Percentiles rank a stretch among this genome's conserved stretches.
phyloP scores from a whole-genome alignment of 495 filamentous ascomycete genomes.

The Hyaloscypha bicolor region DNA sequence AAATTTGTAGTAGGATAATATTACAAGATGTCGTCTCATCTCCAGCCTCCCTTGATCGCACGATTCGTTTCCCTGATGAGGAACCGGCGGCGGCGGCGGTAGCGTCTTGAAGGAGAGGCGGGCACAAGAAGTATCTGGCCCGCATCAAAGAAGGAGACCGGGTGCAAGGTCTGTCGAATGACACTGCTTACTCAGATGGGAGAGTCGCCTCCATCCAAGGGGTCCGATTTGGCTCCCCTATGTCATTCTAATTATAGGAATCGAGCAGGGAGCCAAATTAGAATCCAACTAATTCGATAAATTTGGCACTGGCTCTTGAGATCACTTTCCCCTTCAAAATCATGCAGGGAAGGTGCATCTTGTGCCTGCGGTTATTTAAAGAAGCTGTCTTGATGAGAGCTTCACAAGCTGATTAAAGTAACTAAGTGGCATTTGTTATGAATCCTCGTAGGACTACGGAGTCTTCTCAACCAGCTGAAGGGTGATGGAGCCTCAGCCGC shows the following conservation, averaged over 20 bases:
- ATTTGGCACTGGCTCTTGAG: slow-evolving; percentile 10
- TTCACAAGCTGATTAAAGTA: too few relatives aligned
- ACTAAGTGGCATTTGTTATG: too few relatives aligned
- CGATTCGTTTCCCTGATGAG: too few relatives aligned
- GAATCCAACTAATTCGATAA: slow-evolving; percentile 18
- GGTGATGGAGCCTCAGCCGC: too few relatives aligned
- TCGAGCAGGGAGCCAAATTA: slow-evolving; percentile 20
- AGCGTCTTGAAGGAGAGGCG: too few relatives aligned
- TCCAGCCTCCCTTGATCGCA: neutral
- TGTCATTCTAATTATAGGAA: slow-evolving; percentile 26
- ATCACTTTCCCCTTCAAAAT: slow-evolving; percentile 12
- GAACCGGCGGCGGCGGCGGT: too few relatives aligned
- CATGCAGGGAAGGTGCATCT: slow-evolving; percentile 12
- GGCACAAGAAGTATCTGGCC: too few relatives aligned
- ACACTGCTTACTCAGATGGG: slow-evolving; percentile 13
- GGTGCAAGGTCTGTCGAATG: neutral
- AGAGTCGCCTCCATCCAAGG: slow-evolving; percentile 18
- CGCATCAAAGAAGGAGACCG: too few relatives aligned
- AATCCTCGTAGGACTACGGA: too few relatives aligned
- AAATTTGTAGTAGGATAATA: neutral
- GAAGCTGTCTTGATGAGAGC: too few relatives aligned
- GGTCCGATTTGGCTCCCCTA: slow-evolving; percentile 27
- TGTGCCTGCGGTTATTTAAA: slow-evolving; percentile 4
- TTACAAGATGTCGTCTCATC: slow-evolving; percentile 7
- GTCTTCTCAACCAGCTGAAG: too few relatives aligned